Percentiles rank a stretch among this genome's conserved stretches.
Conservation (phyloP, 2,329 filamentous ascomycete species). For the Colletotrichum graminicola region DNA sequence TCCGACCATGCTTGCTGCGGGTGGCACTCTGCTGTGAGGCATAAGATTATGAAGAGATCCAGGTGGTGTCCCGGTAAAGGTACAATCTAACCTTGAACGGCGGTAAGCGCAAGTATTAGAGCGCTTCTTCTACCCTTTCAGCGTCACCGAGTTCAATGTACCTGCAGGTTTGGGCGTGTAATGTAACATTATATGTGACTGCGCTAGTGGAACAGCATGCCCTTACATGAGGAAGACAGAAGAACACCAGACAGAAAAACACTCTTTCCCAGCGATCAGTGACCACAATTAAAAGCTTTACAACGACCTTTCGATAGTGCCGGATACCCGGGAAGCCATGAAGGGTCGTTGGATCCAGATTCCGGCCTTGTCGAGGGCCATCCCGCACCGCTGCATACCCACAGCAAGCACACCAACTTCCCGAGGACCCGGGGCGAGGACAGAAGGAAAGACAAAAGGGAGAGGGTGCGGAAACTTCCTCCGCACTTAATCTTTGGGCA, state of each 20-base stretch:
- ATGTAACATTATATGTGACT: background rate
- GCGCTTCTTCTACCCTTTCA: background rate
- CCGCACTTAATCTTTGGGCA: conserved; percentile 8
- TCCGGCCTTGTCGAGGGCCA: background rate
- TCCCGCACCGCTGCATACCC: background rate
- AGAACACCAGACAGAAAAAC: background rate
- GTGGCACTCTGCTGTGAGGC: too few relatives aligned
- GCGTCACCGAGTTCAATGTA: background rate
- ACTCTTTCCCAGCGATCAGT: background rate
- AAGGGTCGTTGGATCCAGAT: background rate
- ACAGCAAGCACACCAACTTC: conserved; percentile 28
- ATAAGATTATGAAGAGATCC: background rate
- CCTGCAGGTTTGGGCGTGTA: background rate
- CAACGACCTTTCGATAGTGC: background rate
- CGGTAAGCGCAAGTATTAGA: background rate
- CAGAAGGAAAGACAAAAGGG: background rate
- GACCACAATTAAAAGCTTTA: background rate
- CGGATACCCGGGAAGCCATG: background rate
- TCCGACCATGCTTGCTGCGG: conserved; percentile 12
- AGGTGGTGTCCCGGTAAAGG: background rate
- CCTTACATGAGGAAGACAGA: conserved; percentile 1
- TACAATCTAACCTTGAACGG: background rate
- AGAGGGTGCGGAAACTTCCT: conserved; percentile 20
- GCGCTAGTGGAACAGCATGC: too few relatives aligned
- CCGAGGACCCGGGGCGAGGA: conserved; percentile 19